Evolutionary conservation across 352 stramenopile species (phyloP), one percentile per base, ranked within the genome.

Genomic region (Phytopythium sindhum): DNA sequence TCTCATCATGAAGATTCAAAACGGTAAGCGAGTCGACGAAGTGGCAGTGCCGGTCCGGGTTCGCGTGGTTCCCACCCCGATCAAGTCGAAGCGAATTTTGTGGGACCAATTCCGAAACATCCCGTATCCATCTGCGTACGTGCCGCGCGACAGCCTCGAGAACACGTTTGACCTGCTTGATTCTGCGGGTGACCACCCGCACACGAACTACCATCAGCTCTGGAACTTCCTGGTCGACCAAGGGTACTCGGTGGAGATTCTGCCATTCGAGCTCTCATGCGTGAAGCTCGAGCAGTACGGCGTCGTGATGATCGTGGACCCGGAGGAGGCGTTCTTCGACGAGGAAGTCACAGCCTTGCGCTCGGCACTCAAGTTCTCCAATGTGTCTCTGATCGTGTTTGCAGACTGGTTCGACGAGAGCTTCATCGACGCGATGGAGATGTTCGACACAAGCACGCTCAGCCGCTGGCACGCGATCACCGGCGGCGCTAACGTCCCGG

Each of bases 21-120:
- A 81, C 31, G 72, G 60, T 9, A 45, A 72, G 21, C 70, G 67
- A 10, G 41, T 86, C 31, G 69, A 86, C 26, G 62, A 86, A 10
- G 58, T 92, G 0, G 24, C 70, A 26, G 72, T 91, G 23, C 78
- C 73, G 0, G 59, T 91, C 51, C 65, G 56, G 7, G 72, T 91
- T 24, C 72, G 70, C 11, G 63, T 92, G 10, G 64, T 89, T 23
- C 80, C 76, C 14, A 82, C 74, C 21, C 83, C 83, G 8, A 67
- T 64, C 21, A 64, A 76, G 15, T 59, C 68, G 2, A 84, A 79
- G 41, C 73, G 78, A 9, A 81, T 97, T 35, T 65, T 97, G 2
- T 96, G 89, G 88, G 88, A 97, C 59, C 85, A 95, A 64, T 95
- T 93, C 64, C 87, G 93, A 52, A 96, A 91, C 60, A 82, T 97